Evolutionary conservation across 2,329 filamentous ascomycete species (phyloP), one percentile per base, ranked within the genome.

Genomic region (Shiraia sp.): DNA sequence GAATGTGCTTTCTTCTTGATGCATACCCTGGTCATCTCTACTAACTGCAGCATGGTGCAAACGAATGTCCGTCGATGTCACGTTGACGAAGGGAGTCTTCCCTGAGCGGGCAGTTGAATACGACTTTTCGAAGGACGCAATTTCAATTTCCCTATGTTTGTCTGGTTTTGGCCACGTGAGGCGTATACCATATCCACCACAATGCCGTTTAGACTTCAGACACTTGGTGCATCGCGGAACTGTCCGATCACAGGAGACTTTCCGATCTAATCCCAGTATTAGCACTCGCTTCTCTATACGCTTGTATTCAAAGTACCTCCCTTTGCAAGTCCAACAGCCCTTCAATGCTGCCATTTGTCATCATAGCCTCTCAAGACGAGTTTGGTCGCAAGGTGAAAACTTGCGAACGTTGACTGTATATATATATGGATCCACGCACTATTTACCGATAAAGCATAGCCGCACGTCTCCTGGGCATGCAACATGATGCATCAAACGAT

Each of bases 101-200:
- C n/a, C n/a, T n/a, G n/a, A n/a, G n/a, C n/a, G n/a, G n/a, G n/a
- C n/a, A n/a, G n/a, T n/a, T n/a, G n/a, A n/a, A n/a, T n/a, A n/a
- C n/a, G n/a, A n/a, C 32, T 36, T 46, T 3, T 43, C 32, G 10
- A 12, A 12, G 6, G 16, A 13, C 2, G 17, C 16, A 3, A 12
- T n/a, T 3, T 29, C 31, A 4, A 41, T 17, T 15, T 32, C 31
- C 7, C 36, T 28, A 14, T 28, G 43, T 12, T 15, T 10, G 14
- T 38, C 34, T 29, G 31, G 10, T 15, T 40, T 19, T 1, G 44
- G 29, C 51, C 51, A 55, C 1, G 31, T 40, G 13, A 55, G 49
- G 13, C 46, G 45, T 8, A 52, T 8, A 3, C 41, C 49, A 36
- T 54, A 51, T 9, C 51, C 48, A 13, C 42, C 39, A 13, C 51